A percentile compares a stretch with the other conserved stretches of the same genome.
These are phyloP conservation scores for Amaranthus hypochondriacus DNA, from an alignment of 148 eudicot species.

Conservation along the genomic window DNA sequence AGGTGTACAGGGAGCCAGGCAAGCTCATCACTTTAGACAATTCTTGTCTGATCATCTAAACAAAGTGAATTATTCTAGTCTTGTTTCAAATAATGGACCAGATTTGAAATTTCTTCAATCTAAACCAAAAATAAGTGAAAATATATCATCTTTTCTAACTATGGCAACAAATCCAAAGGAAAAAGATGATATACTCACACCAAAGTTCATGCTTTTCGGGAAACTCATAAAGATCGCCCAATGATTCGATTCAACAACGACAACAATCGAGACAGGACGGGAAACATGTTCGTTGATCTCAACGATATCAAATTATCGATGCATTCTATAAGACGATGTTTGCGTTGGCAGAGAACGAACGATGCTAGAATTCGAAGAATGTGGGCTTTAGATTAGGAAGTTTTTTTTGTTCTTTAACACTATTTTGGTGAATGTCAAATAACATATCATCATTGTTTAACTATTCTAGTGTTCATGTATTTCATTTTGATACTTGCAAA, in stretches of 20 bases:
- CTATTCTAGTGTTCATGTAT: background rate
- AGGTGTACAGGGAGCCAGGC: constrained; percentile 99
- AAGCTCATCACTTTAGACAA: constrained; percentile 77
- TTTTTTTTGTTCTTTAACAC: background rate
- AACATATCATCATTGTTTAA: constrained; percentile 2
- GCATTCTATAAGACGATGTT: too few species aligned
- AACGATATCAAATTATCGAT: constrained; percentile 16
- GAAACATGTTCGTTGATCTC: constrained; percentile 41
- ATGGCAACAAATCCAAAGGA: constrained; percentile 38
- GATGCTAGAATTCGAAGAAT: constrained; percentile 46
- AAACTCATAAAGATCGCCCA: constrained; percentile 51
- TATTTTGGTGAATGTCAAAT: constrained; percentile 2
- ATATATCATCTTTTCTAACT: constrained; percentile 46
- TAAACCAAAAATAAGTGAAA: constrained; percentile 24
- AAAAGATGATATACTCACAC: constrained; percentile 25
- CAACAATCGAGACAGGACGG: constrained; percentile 28
- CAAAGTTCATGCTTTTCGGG: constrained; percentile 66
- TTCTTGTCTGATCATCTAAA: constrained; percentile 63
- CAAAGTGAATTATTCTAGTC: constrained; percentile 55
- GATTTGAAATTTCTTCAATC: constrained; percentile 18
- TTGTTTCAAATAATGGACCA: constrained; percentile 29
- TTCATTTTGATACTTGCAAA: background rate
- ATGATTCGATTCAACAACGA: constrained; percentile 42
- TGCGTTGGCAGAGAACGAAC: constrained; percentile 37
- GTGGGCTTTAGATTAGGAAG: constrained; percentile 33